Conservation (phyloP, 306 rosid genomes). For the Pueraria montana region DNA sequence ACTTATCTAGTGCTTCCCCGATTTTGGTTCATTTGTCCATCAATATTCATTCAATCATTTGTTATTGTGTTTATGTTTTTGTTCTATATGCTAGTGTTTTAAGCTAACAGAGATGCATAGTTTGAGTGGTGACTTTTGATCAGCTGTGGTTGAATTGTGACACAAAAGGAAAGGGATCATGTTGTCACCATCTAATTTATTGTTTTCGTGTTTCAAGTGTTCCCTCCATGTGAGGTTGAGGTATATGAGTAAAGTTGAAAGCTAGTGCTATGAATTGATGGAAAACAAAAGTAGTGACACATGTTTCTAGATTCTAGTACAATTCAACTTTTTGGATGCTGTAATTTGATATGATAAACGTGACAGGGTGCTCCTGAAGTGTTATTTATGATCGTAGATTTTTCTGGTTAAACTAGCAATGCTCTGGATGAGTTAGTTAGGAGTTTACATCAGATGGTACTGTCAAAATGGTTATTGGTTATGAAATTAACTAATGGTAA, state of each 20-base stretch:
- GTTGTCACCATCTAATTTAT: conserved; percentile 6
- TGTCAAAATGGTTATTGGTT: background rate
- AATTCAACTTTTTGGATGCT: background rate
- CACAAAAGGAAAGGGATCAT: background rate
- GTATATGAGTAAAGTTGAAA: background rate
- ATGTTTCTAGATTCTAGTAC: background rate
- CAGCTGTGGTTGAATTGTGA: background rate
- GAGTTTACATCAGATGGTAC: background rate
- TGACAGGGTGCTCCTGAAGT: background rate
- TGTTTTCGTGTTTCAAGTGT: background rate
- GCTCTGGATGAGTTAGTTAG: background rate
- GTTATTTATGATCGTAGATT: background rate
- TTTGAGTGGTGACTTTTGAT: background rate
- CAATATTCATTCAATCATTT: no score
- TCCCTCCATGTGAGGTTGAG: background rate
- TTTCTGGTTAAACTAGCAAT: background rate
- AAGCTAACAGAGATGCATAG: background rate
- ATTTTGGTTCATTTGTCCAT: background rate
- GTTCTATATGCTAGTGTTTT: background rate
- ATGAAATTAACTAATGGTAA: background rate
- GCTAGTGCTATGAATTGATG: background rate
- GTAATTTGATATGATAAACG: background rate
- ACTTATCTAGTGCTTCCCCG: background rate
- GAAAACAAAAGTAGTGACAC: background rate
- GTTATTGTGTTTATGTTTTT: no score